phyloP scores from a whole-genome alignment of 2,329 filamentous ascomycete genomes.

The Alternaria sp. region DNA sequence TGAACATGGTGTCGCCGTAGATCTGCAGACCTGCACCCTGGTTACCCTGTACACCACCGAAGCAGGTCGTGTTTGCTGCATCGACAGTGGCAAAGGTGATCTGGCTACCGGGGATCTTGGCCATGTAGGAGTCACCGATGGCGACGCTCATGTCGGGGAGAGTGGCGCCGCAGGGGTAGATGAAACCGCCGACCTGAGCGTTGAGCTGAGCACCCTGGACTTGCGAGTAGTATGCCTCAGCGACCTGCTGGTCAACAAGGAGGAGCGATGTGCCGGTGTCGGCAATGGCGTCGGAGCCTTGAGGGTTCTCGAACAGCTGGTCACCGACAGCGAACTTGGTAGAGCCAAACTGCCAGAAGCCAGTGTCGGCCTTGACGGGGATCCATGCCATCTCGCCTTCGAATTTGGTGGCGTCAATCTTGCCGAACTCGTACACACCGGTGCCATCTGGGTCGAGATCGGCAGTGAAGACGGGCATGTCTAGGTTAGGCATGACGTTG shows the following conservation, averaged over 20 bases:
- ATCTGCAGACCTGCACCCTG: slow-evolving; percentile 64
- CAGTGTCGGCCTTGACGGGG: slow-evolving; percentile 66
- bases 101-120: slow-evolving; percentile 61
- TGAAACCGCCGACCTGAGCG: slow-evolving; percentile 52
- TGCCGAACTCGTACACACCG: slow-evolving; percentile 78
- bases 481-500: slow-evolving; percentile 68
- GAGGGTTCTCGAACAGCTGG: slow-evolving; percentile 63
- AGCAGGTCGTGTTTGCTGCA: slow-evolving; percentile 63
- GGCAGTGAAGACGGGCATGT: slow-evolving; percentile 74
- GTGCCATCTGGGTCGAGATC: slow-evolving; percentile 67
- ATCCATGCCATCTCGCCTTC: slow-evolving; percentile 69
- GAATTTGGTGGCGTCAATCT: slow-evolving; percentile 70
- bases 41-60: slow-evolving; percentile 72
- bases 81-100: slow-evolving; percentile 52
- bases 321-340: slow-evolving; percentile 65
- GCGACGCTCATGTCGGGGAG: slow-evolving; percentile 61
- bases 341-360: slow-evolving; percentile 74
- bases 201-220: slow-evolving; percentile 51
- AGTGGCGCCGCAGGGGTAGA: slow-evolving; percentile 53
- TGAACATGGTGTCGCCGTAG: slow-evolving; percentile 69
- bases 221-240: slow-evolving; percentile 56
- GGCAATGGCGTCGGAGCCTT: slow-evolving; percentile 55
- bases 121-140: slow-evolving; percentile 66
- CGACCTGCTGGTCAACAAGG: slow-evolving; percentile 64
- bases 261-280: slow-evolving; percentile 70